Evolutionary conservation across 164 flowering plant species (phyloP).

Genomic region (Vitis rotundifolia): DNA sequence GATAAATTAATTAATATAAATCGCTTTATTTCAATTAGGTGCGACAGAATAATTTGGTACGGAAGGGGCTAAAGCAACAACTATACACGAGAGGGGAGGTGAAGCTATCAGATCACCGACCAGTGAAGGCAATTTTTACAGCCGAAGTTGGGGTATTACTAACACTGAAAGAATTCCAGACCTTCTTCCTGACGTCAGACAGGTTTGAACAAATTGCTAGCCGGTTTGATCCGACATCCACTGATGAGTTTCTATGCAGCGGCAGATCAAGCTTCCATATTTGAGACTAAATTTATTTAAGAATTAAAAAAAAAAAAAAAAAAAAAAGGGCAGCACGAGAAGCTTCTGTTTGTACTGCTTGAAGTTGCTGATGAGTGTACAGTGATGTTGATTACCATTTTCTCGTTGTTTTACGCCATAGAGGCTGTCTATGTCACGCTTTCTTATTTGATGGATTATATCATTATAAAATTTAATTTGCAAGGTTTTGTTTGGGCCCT

Average conservation of each 20-base stretch:
- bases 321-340: background rate
- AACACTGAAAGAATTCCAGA: constrained; percentile 17
- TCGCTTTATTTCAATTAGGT: constrained; percentile 23
- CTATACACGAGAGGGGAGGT: constrained; percentile 34
- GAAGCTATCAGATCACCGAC: constrained; percentile 50
- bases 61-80: constrained; percentile 39
- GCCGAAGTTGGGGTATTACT: constrained; percentile 28
- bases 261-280: constrained; percentile 33
- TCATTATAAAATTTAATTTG: too few relatives aligned
- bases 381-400: background rate
- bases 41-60: constrained; percentile 52
- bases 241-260: constrained; percentile 17
- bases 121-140: constrained; percentile 44
- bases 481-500: too few relatives aligned
- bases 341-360: background rate
- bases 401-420: background rate
- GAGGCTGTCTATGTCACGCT: background rate
- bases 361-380: constrained; percentile 10
- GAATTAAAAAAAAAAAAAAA: background rate
- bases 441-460: background rate
- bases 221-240: constrained; percentile 21
- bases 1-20: background rate
- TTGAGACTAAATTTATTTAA: background rate
- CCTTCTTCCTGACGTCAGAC: constrained; percentile 36
- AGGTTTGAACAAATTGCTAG: constrained; percentile 28